A percentile compares a stretch with the other conserved stretches of the same genome.
phyloP scores from a whole-genome alignment of 495 filamentous ascomycete genomes.

The Penicillium daleae region DNA sequence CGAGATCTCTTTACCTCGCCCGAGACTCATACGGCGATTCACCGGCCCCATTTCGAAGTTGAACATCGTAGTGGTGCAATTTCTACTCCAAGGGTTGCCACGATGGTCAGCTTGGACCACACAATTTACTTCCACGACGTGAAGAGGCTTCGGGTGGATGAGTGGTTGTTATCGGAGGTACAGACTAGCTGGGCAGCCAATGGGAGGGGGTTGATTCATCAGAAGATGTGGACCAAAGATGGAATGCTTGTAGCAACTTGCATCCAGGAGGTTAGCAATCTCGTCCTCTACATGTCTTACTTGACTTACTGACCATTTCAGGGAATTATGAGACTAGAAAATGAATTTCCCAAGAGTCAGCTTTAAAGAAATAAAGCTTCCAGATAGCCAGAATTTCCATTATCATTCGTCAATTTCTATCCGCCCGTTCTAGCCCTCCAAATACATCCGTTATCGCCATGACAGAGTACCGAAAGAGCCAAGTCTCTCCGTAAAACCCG shows the following conservation, averaged over 20 bases:
- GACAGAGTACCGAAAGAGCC: no score
- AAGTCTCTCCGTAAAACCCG: no score
- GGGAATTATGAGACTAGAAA: background rate
- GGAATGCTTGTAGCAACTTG: constrained; percentile 79
- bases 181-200: constrained; percentile 79
- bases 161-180: constrained; percentile 86
- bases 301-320: background rate
- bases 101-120: constrained; percentile 89
- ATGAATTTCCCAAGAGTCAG: background rate
- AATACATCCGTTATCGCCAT: background rate
- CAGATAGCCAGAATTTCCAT: background rate
- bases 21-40: constrained; percentile 10
- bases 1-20: background rate
- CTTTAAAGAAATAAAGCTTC: background rate
- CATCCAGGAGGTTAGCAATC: constrained; percentile 67
- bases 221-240: constrained; percentile 74
- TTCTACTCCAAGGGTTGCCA: constrained; percentile 55
- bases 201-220: constrained; percentile 74
- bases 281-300: background rate
- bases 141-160: constrained; percentile 67
- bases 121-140: constrained; percentile 86
- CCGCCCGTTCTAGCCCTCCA: background rate
- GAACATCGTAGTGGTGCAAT: constrained; percentile 1
- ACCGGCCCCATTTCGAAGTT: constrained; percentile 10
- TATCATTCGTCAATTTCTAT: background rate